These are phyloP conservation scores for Infundibulicybe gibba DNA, from an alignment of 768 basidiomycete species.

Conservation along the genomic window DNA sequence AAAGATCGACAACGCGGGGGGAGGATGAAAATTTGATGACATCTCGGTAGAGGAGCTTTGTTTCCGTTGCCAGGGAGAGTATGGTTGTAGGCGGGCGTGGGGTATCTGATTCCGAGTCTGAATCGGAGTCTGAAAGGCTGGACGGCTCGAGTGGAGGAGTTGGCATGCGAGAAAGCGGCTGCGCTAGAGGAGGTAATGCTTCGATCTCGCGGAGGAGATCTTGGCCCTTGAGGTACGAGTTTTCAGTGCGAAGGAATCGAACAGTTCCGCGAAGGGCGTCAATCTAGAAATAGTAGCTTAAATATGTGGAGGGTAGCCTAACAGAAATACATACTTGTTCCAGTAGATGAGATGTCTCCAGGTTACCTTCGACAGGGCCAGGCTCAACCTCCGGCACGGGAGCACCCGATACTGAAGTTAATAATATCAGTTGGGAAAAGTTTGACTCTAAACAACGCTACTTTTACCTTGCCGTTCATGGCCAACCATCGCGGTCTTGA, in stretches of 20 bases:
- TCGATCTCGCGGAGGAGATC: constrained; percentile 85
- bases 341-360: constrained; percentile 84
- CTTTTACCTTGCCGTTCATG: constrained; percentile 71
- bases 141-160: constrained; percentile 72
- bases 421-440: not conserved
- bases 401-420: constrained; percentile 35
- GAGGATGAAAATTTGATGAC: constrained; percentile 83
- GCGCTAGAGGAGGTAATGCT: constrained; percentile 62
- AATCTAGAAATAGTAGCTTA: constrained; percentile 44
- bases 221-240: constrained; percentile 90
- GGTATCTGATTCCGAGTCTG: constrained; percentile 51
- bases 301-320: constrained; percentile 1
- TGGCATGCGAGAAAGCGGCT: constrained; percentile 40
- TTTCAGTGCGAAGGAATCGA: constrained; percentile 90
- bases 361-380: constrained; percentile 67
- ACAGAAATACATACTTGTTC: constrained; percentile 62
- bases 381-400: constrained; percentile 57
- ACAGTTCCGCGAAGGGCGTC: constrained; percentile 90
- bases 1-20: constrained; percentile 84
- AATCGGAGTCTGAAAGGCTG: constrained; percentile 56
- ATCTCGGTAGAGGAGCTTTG: constrained; percentile 84
- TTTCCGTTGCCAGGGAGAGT: constrained; percentile 73
- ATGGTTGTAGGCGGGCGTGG: constrained; percentile 45
- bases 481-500: constrained; percentile 65
- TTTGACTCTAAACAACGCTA: not conserved